Evolutionary conservation across 2,329 filamentous ascomycete genomes (phyloP), one percentile per base, ranked within the genome.

Genomic region (Daldinia sp.): DNA sequence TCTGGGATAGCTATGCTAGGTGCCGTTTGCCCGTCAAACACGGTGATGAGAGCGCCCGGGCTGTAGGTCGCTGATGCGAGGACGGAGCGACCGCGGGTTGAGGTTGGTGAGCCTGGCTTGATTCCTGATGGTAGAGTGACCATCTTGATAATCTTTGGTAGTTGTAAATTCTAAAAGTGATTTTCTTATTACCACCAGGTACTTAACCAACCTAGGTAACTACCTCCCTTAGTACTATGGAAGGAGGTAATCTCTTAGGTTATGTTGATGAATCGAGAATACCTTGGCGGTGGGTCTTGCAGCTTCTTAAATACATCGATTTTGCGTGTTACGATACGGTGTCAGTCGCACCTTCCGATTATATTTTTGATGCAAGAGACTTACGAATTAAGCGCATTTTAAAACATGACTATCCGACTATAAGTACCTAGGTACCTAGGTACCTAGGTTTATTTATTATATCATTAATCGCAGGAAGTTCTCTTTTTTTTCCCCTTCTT

Each of bases 1-100:
- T 80, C 77, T 3, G 85, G 82, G 21, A 86, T 76, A 15, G 82
- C 81, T 45, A 86, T 71, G 35, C 80, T 75, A 4, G 80, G 79
- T 8, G 45, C 15, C 15, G 15, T 27, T 21, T 30, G 15, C 13
- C 74, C 45, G 55, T 47, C 61, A 71, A 87, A 84, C 35, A 73
- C 70, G 60, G 79, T 78, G 67, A 87, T 81, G 58, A 76, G 68
- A 25, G 77, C 73, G 68, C 84, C 84, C 0, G 85, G 76, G 3
- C 61, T 17, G 72, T 84, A 81, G 64, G 75, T 3, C 43, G 71
- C 75, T 15, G 78, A 77, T 30, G 83, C 78, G 57, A 75, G 73
- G 29, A 87, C 77, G 58, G 77, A 75, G 65, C 85, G 83, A 61
- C 82, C 82, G 53, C 77, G 72, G 34, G 63, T 54, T 43, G 58